These are phyloP conservation scores for Rhododendron henanense DNA, from an alignment of 148 eudicot species.

Conservation along the genomic window DNA sequence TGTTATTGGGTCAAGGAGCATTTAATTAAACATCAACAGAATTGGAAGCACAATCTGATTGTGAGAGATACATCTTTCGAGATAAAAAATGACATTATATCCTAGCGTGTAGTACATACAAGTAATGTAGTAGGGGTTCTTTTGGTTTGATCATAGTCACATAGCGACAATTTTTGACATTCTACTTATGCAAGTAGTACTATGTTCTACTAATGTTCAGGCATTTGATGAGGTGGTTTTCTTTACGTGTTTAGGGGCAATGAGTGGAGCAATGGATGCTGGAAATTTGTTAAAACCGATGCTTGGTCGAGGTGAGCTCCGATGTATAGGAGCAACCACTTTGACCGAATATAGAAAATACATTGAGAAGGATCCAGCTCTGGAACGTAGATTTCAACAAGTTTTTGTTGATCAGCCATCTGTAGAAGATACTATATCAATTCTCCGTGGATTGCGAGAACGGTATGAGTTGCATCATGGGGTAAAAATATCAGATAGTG, in stretches of 20 bases:
- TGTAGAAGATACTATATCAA: constrained; percentile 95
- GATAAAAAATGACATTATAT: neutral
- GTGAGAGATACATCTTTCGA: neutral
- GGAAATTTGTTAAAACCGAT: constrained; percentile 85
- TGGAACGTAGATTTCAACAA: constrained; percentile 97
- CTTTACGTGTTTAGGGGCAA: constrained; percentile 48
- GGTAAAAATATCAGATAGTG: constrained; percentile 94
- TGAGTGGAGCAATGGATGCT: constrained; percentile 93
- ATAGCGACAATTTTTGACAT: neutral
- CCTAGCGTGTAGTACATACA: neutral
- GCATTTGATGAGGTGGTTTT: neutral
- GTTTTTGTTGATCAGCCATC: constrained; percentile 89
- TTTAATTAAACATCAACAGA: neutral
- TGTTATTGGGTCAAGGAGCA: neutral
- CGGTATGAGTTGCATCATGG: constrained; percentile 97
- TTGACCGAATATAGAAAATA: constrained; percentile 89
- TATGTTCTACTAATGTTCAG: neutral
- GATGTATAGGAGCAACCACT: constrained; percentile 97
- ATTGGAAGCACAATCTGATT: neutral
- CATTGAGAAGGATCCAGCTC: constrained; percentile 94
- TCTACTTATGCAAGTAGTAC: neutral
- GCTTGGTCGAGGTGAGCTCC: constrained; percentile 95
- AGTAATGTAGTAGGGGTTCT: neutral
- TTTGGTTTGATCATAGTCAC: neutral
- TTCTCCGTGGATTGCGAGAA: constrained; percentile 93